These are phyloP conservation scores for Cerrena zonata DNA, from an alignment of 1,284 basidiomycete species.

Conservation along the genomic window DNA sequence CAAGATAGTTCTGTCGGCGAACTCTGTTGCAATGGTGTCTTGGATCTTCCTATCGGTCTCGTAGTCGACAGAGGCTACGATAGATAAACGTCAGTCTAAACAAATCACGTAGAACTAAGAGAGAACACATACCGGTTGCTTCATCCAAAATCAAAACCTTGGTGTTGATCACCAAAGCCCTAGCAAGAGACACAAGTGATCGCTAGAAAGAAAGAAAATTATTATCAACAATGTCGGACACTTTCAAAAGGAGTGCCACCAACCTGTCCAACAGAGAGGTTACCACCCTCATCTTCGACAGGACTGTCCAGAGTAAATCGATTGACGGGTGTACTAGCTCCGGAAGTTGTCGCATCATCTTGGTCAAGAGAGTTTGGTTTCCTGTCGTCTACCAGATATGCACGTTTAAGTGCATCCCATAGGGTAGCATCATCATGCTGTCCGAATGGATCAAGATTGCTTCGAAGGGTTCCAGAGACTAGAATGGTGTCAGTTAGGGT, in stretches of 20 bases:
- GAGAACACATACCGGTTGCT: slow-evolving; percentile 44
- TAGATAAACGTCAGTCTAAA: slow-evolving; percentile 2
- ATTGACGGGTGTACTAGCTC: slow-evolving; percentile 18
- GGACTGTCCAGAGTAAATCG: slow-evolving; percentile 72
- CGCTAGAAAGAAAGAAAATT: slow-evolving; percentile 37
- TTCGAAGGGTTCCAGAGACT: slow-evolving; percentile 70
- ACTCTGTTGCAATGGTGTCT: slow-evolving; percentile 79
- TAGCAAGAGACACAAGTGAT: slow-evolving; percentile 74
- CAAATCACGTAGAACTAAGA: not conserved
- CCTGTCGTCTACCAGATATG: slow-evolving; percentile 61
- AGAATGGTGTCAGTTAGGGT: not conserved
- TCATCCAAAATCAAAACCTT: slow-evolving; percentile 77
- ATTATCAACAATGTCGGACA: not conserved
- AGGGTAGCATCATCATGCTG: slow-evolving; percentile 70
- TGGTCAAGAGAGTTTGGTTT: slow-evolving; percentile 15
- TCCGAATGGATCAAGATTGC: slow-evolving; percentile 79
- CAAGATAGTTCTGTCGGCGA: slow-evolving; percentile 71
- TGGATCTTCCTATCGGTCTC: slow-evolving; percentile 84
- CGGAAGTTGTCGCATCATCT: slow-evolving; percentile 17
- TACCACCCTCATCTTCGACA: slow-evolving; percentile 82
- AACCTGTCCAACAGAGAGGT: slow-evolving; percentile 43
- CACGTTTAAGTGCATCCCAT: slow-evolving; percentile 77
- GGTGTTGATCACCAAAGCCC: slow-evolving; percentile 75
- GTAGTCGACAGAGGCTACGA: slow-evolving; percentile 67
- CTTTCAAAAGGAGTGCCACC: too few relatives aligned